A percentile compares a stretch with the other conserved stretches of the same genome.
These are phyloP conservation scores for Dioscorea cayenensis DNA, from an alignment of 116 monocot species.

Conservation along the genomic window DNA sequence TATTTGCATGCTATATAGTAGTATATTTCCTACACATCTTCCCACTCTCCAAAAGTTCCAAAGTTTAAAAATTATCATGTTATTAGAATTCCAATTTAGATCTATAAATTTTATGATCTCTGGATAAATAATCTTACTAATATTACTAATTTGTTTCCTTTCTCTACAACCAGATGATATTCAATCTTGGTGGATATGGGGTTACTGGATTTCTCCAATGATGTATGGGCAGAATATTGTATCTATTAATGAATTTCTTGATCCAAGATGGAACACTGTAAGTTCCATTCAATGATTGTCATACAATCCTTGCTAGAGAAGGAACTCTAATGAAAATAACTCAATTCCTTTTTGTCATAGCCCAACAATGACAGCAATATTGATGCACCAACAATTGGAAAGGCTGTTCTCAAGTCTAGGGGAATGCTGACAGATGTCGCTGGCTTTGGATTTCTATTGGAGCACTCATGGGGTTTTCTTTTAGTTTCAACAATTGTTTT, in stretches of 20 bases:
- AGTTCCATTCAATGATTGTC: background rate
- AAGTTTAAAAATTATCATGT: too few relatives aligned
- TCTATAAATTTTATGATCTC: too few relatives aligned
- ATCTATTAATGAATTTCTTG: constrained; percentile 83
- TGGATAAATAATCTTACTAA: too few relatives aligned
- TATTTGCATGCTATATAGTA: too few relatives aligned
- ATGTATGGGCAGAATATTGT: constrained; percentile 79
- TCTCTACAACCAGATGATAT: constrained; percentile 7
- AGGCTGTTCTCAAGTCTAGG: constrained; percentile 79
- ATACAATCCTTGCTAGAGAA: background rate
- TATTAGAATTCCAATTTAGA: too few relatives aligned
- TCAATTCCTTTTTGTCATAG: constrained; percentile 27
- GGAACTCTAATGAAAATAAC: background rate
- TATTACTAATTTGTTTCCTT: too few relatives aligned
- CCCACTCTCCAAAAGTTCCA: too few relatives aligned
- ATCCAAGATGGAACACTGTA: constrained; percentile 74
- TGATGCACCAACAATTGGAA: constrained; percentile 64
- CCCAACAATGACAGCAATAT: constrained; percentile 71
- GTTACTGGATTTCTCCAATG: constrained; percentile 79
- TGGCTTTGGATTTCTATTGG: constrained; percentile 84
- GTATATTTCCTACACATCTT: too few relatives aligned
- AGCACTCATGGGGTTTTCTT: constrained; percentile 47
- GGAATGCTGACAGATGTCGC: constrained; percentile 50
- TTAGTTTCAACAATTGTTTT: constrained; percentile 66
- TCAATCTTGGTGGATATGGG: constrained; percentile 85